Conservation (phyloP, 208 protist genomes). For the Wallacemonas sp. region DNA sequence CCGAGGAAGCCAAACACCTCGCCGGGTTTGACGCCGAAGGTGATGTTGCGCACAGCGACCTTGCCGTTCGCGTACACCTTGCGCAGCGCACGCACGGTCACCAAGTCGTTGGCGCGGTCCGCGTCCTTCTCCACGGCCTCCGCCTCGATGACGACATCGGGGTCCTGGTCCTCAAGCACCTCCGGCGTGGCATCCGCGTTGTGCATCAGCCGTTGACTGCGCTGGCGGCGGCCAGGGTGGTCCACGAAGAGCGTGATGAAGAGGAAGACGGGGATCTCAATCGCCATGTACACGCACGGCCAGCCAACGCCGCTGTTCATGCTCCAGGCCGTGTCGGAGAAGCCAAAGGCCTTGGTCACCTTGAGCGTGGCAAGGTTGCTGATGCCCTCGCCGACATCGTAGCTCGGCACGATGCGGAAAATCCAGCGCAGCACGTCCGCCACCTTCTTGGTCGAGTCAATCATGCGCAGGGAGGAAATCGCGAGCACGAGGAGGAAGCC, state of each 20-base stretch:
- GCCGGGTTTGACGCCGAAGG: conserved; percentile 63
- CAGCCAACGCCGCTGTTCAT: conserved; percentile 37
- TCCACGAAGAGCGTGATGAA: conserved; percentile 61
- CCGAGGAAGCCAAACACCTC: conserved; percentile 90
- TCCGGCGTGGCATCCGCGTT: conserved; percentile 34
- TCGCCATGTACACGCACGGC: conserved; percentile 51
- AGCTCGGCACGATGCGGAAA: conserved; percentile 64
- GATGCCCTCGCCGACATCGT: conserved; percentile 70
- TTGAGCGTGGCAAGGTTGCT: conserved; percentile 36
- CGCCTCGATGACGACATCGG: conserved; percentile 41
- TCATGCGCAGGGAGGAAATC: conserved; percentile 34
- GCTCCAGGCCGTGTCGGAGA: conserved; percentile 25
- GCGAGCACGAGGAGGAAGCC: conserved; percentile 60
- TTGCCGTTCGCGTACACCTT: conserved; percentile 73
- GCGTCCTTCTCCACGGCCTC: conserved; percentile 23
- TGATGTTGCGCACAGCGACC: conserved; percentile 70
- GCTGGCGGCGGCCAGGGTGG: conserved; percentile 46
- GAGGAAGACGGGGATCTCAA: conserved; percentile 42
- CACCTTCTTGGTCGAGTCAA: conserved; percentile 33
- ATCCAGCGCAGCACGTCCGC: conserved; percentile 39
- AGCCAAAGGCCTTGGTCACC: conserved; percentile 22
- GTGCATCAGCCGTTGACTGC: conserved; percentile 35
- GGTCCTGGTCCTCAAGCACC: conserved; percentile 35
- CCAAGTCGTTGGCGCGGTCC: conserved; percentile 38
- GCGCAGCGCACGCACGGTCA: conserved; percentile 54